A percentile compares a stretch with the other conserved stretches of the same genome.
phyloP scores from a whole-genome alignment of 768 basidiomycete species.

The Cystofilobasidium bisporidii region DNA sequence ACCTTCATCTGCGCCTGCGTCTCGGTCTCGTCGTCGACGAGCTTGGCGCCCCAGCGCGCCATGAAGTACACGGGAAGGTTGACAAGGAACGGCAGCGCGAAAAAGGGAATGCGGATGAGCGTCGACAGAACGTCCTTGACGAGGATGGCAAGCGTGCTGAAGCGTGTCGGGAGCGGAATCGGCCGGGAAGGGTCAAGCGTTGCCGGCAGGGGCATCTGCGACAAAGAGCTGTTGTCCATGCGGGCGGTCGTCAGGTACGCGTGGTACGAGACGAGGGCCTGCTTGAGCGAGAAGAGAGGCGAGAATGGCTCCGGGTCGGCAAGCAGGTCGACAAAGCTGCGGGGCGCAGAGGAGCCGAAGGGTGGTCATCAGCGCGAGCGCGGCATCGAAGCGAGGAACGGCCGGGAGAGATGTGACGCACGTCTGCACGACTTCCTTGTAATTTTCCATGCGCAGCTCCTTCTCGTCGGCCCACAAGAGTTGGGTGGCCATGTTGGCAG shows the following conservation, averaged over 20 bases:
- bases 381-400: too few relatives aligned
- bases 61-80: slow-evolving; percentile 62
- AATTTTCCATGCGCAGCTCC: slow-evolving; percentile 67
- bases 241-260: slow-evolving; percentile 70
- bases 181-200: slow-evolving; percentile 67
- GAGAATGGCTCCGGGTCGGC: slow-evolving; percentile 51
- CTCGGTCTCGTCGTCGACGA: slow-evolving; percentile 76
- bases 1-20: slow-evolving; percentile 95
- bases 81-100: slow-evolving; percentile 66
- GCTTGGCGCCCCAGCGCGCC: slow-evolving; percentile 60
- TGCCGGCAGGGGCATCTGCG: slow-evolving; percentile 63
- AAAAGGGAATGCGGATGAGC: slow-evolving; percentile 72
- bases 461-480: slow-evolving; percentile 80
- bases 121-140: slow-evolving; percentile 65
- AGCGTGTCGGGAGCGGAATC: slow-evolving; percentile 69
- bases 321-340: slow-evolving; percentile 79
- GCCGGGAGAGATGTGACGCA: slow-evolving; percentile 43
- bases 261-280: slow-evolving; percentile 73
- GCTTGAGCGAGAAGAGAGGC: slow-evolving; percentile 55
- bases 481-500: slow-evolving; percentile 84
- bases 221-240: slow-evolving; percentile 75
- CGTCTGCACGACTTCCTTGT: slow-evolving; percentile 81
- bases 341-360: slow-evolving; percentile 21
- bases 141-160: slow-evolving; percentile 67
- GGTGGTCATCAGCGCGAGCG: slow-evolving; percentile 22